phyloP scores from a whole-genome alignment of 768 basidiomycete genomes.

The Trametes coccinea region DNA sequence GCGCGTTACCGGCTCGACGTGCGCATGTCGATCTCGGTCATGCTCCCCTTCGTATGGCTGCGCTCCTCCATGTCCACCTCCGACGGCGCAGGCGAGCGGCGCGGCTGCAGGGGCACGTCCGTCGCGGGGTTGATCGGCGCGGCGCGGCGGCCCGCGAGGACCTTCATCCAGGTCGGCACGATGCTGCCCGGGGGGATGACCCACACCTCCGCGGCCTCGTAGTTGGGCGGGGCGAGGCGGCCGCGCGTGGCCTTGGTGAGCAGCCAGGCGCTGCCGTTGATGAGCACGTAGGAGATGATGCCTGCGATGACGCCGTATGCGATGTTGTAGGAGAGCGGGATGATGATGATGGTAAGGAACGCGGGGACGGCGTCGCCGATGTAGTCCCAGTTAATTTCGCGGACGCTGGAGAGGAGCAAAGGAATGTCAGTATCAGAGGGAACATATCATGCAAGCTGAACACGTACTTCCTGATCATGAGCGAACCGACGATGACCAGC shows the following conservation, averaged over 20 bases:
- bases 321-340: conserved; percentile 81
- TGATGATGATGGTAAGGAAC: conserved; percentile 78
- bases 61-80: conserved; percentile 4
- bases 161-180: conserved; percentile 61
- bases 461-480: conserved; percentile 82
- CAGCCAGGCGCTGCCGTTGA: conserved; percentile 69
- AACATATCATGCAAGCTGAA: neutral
- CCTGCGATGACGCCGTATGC: conserved; percentile 89
- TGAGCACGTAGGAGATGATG: conserved; percentile 63
- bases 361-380: conserved; percentile 86
- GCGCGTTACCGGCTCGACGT: conserved; percentile 1
- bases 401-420: conserved; percentile 46
- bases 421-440: neutral
- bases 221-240: conserved; percentile 63
- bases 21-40: conserved; percentile 10
- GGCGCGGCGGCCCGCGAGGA: conserved; percentile 1
- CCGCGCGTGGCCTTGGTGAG: conserved; percentile 57
- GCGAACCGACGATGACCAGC: conserved; percentile 79
- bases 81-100: conserved; percentile 5
- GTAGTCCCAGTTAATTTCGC: conserved; percentile 89
- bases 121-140: neutral
- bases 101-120: conserved; percentile 9
- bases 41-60: conserved; percentile 13
- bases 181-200: conserved; percentile 70
- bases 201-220: conserved; percentile 68